Evolutionary conservation across 192 early-diverging fungal species (phyloP), one percentile per base, ranked within the genome.

Genomic region (Backusella macrospora): DNA sequence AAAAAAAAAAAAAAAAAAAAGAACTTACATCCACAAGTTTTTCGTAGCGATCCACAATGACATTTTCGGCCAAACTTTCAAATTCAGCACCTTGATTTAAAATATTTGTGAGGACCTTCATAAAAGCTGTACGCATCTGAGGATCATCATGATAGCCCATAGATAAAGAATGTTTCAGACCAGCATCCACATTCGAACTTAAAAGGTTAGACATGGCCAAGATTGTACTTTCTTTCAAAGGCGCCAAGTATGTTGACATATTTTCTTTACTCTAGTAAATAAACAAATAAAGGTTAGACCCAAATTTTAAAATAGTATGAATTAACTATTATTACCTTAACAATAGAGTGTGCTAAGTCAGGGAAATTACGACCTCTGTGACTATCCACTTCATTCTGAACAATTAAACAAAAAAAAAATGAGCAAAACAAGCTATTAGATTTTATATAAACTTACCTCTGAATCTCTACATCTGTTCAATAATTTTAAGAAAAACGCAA

Each of bases 101-200:
- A 62, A 98, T 91, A 69, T 97, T 94, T 29, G 95, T 96, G 47
- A 99, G 82, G 39, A 99, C 96, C 63, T 95, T 90, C 79, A 96
- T 95, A 74, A 98, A 99, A 26, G 95, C 88, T 0, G 93, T 91
- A 18, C 97, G 87, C 65, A 92, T 94, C 73, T 91, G 89, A 15
- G 90, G 87, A 79, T 98, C 96, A 78, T 96, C 95, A 78, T 97
- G 92, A 72, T 97, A 98, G 14, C 90, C 93, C 85, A 96, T 92
- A 0, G 93, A 87, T 26, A 99, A 78, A 52, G 95, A 96, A 79
- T 91, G 94, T 81, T 94, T 90, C 70, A 99, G 82, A 29, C 95
- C 96, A 59, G 95, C 89, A 77, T 98, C 96, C 62, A 98, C 87
- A 80, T 99, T 99, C 6, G 94, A 92, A 10, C 92, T 89, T 23